Percentiles rank a stretch among this genome's conserved stretches.
Evolutionary conservation across 306 rosid species (phyloP).

Genomic region (Sicyos edulis): DNA sequence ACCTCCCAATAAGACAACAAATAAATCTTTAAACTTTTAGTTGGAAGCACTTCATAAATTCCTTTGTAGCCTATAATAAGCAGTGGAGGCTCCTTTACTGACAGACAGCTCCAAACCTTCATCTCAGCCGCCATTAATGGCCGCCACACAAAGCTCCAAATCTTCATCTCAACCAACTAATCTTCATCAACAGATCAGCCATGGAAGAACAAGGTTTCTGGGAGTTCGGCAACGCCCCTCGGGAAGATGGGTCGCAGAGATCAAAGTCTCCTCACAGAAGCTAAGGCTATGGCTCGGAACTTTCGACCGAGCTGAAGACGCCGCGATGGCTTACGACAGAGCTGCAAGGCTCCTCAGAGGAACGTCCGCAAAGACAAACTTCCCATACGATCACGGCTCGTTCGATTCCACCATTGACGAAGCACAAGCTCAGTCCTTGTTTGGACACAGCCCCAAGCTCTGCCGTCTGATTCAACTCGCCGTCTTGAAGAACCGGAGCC

Average conservation of each 20-base stretch:
- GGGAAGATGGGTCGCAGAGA: constrained; percentile 95
- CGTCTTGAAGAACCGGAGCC: constrained; percentile 47
- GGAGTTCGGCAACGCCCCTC: constrained; percentile 93
- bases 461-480: constrained; percentile 61
- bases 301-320: constrained; percentile 69
- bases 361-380: constrained; percentile 76
- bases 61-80: constrained; percentile 14
- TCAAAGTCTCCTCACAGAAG: constrained; percentile 77
- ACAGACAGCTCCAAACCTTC: constrained; percentile 8
- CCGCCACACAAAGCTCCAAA: constrained; percentile 30
- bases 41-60: constrained; percentile 19
- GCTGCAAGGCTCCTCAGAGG: constrained; percentile 91
- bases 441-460: constrained; percentile 48
- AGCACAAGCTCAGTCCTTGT: no score
- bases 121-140: constrained; percentile 30
- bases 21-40: background rate
- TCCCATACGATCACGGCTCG: constrained; percentile 20
- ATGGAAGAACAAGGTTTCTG: constrained; percentile 42
- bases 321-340: constrained; percentile 71
- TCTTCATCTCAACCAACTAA: constrained; percentile 21
- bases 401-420: no score
- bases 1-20: constrained; percentile 10
- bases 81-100: constrained; percentile 15
- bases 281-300: constrained; percentile 89
- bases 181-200: no score